Evolutionary conservation across 2,329 filamentous ascomycete species (phyloP).

Genomic region (Fusarium devonianum): DNA sequence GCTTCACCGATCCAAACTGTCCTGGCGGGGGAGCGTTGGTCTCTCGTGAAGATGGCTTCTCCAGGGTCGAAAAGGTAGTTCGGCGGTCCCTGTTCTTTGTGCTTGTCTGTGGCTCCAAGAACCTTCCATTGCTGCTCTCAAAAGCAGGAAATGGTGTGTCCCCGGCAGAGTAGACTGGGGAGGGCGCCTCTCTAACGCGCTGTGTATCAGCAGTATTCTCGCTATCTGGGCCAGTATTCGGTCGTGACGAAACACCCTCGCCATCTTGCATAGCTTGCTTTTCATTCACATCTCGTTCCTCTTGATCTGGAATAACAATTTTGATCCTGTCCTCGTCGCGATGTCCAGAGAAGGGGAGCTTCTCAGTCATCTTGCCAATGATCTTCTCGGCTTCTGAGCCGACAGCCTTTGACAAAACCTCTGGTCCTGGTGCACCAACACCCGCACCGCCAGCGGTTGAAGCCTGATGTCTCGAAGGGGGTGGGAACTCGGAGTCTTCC

Average conservation of each 20-base stretch:
- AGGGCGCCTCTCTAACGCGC: slow-evolving; percentile 48
- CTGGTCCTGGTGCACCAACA: slow-evolving; percentile 53
- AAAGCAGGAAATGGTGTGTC: slow-evolving; percentile 57
- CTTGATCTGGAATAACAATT: slow-evolving; percentile 45
- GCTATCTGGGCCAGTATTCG: slow-evolving; percentile 32
- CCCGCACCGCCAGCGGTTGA: slow-evolving; percentile 50
- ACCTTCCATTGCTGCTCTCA: slow-evolving; percentile 48
- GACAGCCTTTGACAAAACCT: slow-evolving; percentile 47
- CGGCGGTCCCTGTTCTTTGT: slow-evolving; percentile 57
- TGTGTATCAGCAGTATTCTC: slow-evolving; percentile 37
- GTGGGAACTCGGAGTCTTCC: slow-evolving; percentile 59
- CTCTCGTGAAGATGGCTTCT: slow-evolving; percentile 55
- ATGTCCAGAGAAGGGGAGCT: slow-evolving; percentile 28
- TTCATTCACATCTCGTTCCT: slow-evolving; percentile 47
- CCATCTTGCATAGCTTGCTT: slow-evolving; percentile 48
- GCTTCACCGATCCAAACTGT: slow-evolving; percentile 60
- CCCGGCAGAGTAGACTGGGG: slow-evolving; percentile 53
- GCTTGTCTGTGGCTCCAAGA: slow-evolving; percentile 45
- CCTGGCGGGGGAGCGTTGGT: slow-evolving; percentile 44
- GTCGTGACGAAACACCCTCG: slow-evolving; percentile 20
- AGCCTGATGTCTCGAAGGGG: slow-evolving; percentile 43
- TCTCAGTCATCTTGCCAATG: slow-evolving; percentile 41
- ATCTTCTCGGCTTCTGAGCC: slow-evolving; percentile 47
- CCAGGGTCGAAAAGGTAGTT: slow-evolving; percentile 63
- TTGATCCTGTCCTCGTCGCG: slow-evolving; percentile 44